These are phyloP conservation scores for Candida chilensis DNA, from an alignment of 805 yeast species.

Conservation along the genomic window DNA sequence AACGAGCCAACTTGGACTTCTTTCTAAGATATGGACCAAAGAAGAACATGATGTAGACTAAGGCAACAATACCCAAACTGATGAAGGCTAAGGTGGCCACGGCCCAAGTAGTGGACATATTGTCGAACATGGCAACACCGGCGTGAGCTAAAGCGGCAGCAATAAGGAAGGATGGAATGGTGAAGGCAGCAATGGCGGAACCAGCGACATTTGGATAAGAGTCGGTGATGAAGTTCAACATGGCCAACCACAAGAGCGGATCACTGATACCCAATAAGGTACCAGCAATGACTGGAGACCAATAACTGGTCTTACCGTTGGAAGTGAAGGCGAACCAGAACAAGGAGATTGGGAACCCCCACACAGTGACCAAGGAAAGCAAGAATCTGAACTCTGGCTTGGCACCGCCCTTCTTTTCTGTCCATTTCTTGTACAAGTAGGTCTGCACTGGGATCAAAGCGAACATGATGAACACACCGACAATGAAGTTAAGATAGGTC, in stretches of 20 bases:
- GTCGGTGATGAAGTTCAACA: slow-evolving; percentile 22
- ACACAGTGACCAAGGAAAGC: slow-evolving; percentile 17
- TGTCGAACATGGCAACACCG: slow-evolving; percentile 25
- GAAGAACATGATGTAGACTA: slow-evolving; percentile 21
- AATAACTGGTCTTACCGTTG: slow-evolving; percentile 15
- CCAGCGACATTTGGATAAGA: slow-evolving; percentile 19
- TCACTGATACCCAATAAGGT: slow-evolving; percentile 17
- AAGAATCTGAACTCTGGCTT: slow-evolving; percentile 23
- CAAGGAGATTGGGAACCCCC: slow-evolving; percentile 24
- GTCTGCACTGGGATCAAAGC: slow-evolving; percentile 18
- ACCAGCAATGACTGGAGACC: slow-evolving; percentile 24
- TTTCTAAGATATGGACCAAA: slow-evolving; percentile 18
- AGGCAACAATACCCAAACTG: slow-evolving; percentile 16
- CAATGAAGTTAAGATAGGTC: slow-evolving; percentile 21
- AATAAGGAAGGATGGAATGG: slow-evolving; percentile 23
- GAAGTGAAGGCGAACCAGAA: slow-evolving; percentile 24
- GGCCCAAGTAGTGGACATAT: slow-evolving; percentile 23
- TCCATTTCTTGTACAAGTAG: slow-evolving; percentile 14
- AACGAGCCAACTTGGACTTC: slow-evolving; percentile 15
- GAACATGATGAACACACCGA: slow-evolving; percentile 17
- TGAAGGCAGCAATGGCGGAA: slow-evolving; percentile 24
- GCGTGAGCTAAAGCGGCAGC: slow-evolving; percentile 24
- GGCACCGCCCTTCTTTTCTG: slow-evolving; percentile 18
- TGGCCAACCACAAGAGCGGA: slow-evolving; percentile 22
- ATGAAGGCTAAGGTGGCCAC: slow-evolving; percentile 21